Conservation (phyloP, 805 yeast species). For the Wickerhamiella allomyrinae region DNA sequence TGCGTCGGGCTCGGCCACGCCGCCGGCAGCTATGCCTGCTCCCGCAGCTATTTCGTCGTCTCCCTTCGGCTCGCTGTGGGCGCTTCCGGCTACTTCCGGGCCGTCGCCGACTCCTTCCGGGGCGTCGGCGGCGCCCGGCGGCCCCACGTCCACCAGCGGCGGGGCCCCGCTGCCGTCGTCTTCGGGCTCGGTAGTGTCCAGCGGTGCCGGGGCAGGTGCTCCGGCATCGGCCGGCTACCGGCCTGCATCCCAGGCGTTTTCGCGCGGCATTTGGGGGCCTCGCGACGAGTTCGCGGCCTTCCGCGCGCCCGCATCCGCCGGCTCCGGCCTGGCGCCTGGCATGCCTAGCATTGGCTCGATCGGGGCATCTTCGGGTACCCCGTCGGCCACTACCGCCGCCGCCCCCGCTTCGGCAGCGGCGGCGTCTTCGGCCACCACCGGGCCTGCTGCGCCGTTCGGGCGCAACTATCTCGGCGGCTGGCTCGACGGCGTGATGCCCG, state of each 20-base stretch:
- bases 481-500: conserved; percentile 1
- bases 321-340: neutral
- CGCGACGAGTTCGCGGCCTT: conserved; percentile 1
- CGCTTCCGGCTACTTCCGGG: conserved; percentile 1
- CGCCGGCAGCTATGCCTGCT: neutral
- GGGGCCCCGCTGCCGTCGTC: neutral
- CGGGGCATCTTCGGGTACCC: neutral
- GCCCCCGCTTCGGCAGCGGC: conserved; percentile 6
- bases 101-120: neutral
- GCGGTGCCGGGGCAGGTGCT: no score
- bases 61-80: conserved; percentile 3
- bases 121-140: conserved; percentile 2
- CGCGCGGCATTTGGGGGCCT: conserved; percentile 3
- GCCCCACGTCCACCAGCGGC: conserved; percentile 1
- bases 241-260: neutral
- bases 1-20: conserved; percentile 4
- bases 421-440: conserved; percentile 1
- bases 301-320: neutral
- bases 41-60: neutral
- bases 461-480: conserved; percentile 2
- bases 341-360: neutral
- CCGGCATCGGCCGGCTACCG: conserved; percentile 3
- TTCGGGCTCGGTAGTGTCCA: no score
- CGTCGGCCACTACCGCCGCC: conserved; percentile 1
- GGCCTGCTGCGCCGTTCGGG: neutral